Base-by-base conservation (phyloP, 331 rosid genomes). In the Spiraea crenata region DNA sequence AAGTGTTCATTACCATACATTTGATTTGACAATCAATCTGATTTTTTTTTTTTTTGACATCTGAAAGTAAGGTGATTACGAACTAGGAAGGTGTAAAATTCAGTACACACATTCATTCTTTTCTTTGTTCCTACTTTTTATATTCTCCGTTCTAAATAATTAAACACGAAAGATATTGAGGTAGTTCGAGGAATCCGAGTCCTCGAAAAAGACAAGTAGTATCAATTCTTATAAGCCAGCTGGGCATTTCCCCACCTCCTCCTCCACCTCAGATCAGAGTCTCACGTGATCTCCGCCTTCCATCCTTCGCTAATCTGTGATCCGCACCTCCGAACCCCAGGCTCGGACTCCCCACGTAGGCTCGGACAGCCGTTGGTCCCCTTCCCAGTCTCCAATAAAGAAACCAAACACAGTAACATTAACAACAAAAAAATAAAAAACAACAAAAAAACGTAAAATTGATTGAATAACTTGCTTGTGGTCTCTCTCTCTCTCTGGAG, bases 351-450 rank as follows among this genome's bases (percentile, higher is more conserved):
- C 12, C 82, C 92, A 79, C 60, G 80, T 85, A 78, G 98, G 95
- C 76, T 89, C 97, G 99, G 99, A 89, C 96, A 91, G 78, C 99
- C 99, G 99, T 93, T 85, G 86, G 71, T 39, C 50, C 80, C 59
- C 64, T 56, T 81, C 82, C 44, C 51, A 78, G 62, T 19, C 50
- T 86, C 89, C 85, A 41, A 83, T 83, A 85, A 69, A 65, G 79
- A 62, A 63, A 79, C 76, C 56, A 16, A 25, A 46, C 52, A 57
- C 74, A 48, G 69, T 52, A 7, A 71, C 48, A 15, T 35, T 49
- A 41, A 69, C 1, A 74, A 31, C 17, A 74, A 56, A 46, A 63
- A 57, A 54, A 73, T 4, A 2, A 59, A 1, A 0, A 63, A 67
- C 59, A 77, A 82, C 80, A 67, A 55, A 65, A 7, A 56, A 25